A percentile compares a stretch with the other conserved stretches of the same genome.
These are phyloP conservation scores for Pichia exigua DNA, from an alignment of 805 yeast genomes.

Conservation along the genomic window DNA sequence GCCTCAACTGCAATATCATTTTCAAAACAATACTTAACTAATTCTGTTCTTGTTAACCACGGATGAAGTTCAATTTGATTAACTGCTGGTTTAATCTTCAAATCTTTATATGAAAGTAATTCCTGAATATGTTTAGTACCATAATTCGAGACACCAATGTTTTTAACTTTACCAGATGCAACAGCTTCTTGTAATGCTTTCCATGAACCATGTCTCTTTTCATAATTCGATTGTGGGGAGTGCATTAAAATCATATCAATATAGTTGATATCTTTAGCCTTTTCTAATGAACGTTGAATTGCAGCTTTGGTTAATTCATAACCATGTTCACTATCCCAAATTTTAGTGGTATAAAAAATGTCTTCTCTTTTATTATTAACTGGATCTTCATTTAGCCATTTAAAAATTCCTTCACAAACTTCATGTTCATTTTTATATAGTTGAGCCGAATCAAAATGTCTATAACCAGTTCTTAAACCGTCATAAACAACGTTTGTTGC, in stretches of 20 bases:
- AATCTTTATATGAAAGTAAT: slow-evolving; percentile 35
- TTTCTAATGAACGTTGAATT: slow-evolving; percentile 34
- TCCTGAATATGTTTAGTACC: slow-evolving; percentile 40
- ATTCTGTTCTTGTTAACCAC: slow-evolving; percentile 37
- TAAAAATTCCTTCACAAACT: slow-evolving; percentile 48
- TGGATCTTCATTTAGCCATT: slow-evolving; percentile 28
- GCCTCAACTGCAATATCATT: slow-evolving; percentile 49
- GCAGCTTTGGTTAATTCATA: slow-evolving; percentile 34
- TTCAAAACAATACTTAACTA: slow-evolving; percentile 35
- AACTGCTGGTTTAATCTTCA: slow-evolving; percentile 36
- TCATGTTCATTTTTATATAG: slow-evolving; percentile 55
- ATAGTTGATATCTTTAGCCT: slow-evolving; percentile 36
- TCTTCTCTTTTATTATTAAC: slow-evolving; percentile 26
- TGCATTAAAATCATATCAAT: slow-evolving; percentile 48
- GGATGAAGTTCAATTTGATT: slow-evolving; percentile 46
- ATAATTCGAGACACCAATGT: slow-evolving; percentile 59
- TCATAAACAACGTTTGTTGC: slow-evolving; percentile 39
- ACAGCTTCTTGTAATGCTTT: slow-evolving; percentile 49
- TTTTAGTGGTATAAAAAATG: slow-evolving; percentile 34
- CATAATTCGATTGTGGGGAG: slow-evolving; percentile 34
- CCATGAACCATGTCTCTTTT: slow-evolving; percentile 41
- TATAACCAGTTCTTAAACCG: slow-evolving; percentile 60
- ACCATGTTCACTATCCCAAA: slow-evolving; percentile 21
- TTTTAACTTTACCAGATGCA: slow-evolving; percentile 38
- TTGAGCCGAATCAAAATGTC: slow-evolving; percentile 71